Conservation (phyloP, 345 rosid genomes). For the Carallia brachiata region DNA sequence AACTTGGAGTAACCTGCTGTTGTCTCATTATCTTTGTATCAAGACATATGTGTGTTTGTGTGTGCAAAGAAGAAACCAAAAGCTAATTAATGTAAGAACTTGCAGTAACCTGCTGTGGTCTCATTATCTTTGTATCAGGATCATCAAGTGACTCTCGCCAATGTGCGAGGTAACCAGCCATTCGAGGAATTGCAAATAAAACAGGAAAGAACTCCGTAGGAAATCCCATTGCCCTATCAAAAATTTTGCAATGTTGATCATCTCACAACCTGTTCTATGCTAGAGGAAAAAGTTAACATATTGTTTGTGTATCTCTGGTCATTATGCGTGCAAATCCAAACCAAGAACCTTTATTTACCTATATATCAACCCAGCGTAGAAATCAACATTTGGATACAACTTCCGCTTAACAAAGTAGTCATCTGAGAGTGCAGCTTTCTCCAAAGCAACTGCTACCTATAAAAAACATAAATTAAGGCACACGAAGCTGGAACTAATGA, state of each 20-base stretch:
- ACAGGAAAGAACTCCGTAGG: constrained; percentile 96
- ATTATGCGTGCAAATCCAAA: background rate
- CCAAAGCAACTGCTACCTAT: constrained; percentile 93
- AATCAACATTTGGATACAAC: constrained; percentile 97
- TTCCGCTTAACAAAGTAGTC: constrained; percentile 87
- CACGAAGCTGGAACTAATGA: constrained; percentile 3
- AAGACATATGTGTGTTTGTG: constrained; percentile 1
- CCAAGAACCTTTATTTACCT: constrained; percentile 41
- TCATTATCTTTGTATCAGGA: constrained; percentile 97
- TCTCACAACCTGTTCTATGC: constrained; percentile 6
- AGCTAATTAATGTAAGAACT: too few species aligned
- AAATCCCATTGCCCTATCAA: constrained; percentile 90
- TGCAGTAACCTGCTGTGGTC: constrained; percentile 80
- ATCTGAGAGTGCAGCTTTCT: constrained; percentile 94
- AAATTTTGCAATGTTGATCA: background rate
- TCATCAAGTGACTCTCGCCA: constrained; percentile 98
- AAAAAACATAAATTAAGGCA: constrained; percentile 11
- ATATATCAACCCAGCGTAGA: constrained; percentile 92
- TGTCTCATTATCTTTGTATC: constrained; percentile 99
- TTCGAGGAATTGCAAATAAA: constrained; percentile 88
- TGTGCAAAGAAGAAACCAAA: too few species aligned
- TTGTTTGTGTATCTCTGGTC: constrained; percentile 1
- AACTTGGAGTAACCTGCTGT: constrained; percentile 58
- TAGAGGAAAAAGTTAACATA: background rate
- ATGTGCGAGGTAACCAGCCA: constrained; percentile 97